Evolutionary conservation across 345 rosid species (phyloP).

Genomic region (Hirschfeldia incana): DNA sequence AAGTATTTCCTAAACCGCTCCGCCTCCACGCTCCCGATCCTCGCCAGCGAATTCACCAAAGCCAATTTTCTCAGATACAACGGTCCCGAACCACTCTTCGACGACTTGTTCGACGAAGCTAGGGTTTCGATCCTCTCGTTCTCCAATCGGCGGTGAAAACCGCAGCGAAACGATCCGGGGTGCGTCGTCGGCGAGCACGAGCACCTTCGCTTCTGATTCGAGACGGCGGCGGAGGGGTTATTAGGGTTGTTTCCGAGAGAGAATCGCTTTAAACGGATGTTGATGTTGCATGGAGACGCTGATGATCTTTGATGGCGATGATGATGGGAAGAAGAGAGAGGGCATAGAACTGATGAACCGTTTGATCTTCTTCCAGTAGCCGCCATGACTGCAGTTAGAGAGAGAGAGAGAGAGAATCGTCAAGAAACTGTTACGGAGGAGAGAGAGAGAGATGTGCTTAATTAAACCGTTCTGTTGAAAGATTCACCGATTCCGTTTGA

Average conservation of each 20-base stretch:
- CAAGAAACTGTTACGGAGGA: neutral
- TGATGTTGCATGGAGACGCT: conserved; percentile 25
- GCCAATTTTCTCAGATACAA: conserved; percentile 55
- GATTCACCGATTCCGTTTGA: conserved; percentile 22
- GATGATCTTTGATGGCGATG: conserved; percentile 20
- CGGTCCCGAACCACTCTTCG: neutral
- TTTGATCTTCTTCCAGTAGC: conserved; percentile 34
- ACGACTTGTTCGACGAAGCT: neutral
- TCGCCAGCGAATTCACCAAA: conserved; percentile 70
- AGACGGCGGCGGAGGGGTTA: neutral
- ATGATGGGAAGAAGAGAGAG: conserved; percentile 23
- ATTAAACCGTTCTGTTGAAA: conserved; percentile 10
- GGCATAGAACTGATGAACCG: conserved; percentile 19
- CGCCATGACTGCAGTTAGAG: conserved; percentile 19
- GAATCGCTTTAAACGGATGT: neutral
- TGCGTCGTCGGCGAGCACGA: conserved; percentile 87
- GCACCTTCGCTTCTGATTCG: conserved; percentile 49
- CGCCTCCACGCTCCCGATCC: conserved; percentile 72
- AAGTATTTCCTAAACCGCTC: conserved; percentile 62
- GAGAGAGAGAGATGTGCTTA: conserved; percentile 17
- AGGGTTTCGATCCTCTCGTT: conserved; percentile 11
- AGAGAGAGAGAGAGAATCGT: neutral
- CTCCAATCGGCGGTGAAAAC: conserved; percentile 53
- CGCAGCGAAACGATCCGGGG: conserved; percentile 81
- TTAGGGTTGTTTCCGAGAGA: conserved; percentile 11